Evolutionary conservation across 805 yeast species (phyloP), one percentile per base, ranked within the genome.

Genomic region (Zygotorulaspora chibaensis): DNA sequence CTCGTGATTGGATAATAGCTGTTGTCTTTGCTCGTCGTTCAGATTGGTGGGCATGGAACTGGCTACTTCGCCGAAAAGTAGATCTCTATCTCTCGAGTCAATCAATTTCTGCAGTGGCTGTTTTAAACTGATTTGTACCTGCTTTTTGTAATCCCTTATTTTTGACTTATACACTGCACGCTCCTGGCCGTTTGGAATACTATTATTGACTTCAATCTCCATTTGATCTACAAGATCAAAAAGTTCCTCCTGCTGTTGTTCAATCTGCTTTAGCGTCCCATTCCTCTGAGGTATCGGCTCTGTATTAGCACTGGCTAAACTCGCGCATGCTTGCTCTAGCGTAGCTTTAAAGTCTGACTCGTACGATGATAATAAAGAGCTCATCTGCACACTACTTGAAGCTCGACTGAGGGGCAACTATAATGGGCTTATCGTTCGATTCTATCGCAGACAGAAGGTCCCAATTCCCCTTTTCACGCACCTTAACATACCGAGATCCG

Each of bases 201-300:
- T 49, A 7, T 91, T 82, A n/a, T 96, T 87, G 28, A 90, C 84
- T 62, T 91, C 98, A 35, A 91, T 73, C 23, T 81, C 81, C 83
- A 93, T 83, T 55, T 91, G 95, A 54, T 90, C 96, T 36, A 88
- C 66, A 65, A 81, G 80, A 59, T 87, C 96, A 8, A 58, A 42
- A 9, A 63, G 46, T 35, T 66, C 70, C 41, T 61, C 66, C 39
- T 61, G 61, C 35, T 62, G 59, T 30, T 58, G 57, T 35, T 64
- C 65, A 18, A 63, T 53, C 25, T 56, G 57, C 28, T 55, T 56
- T 13, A 63, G 33, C 2, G 59, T 54, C 11, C 46, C 42, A 43
- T 56, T 61, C 38, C 62, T 58, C 31, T 55, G 58, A 5, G 58
- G 48, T 8, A 56, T 36, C 2, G 52, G 47, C 39, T 58, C 59